phyloP scores from a whole-genome alignment of 2,329 filamentous ascomycete genomes.

The Xylariaceae sp. region DNA sequence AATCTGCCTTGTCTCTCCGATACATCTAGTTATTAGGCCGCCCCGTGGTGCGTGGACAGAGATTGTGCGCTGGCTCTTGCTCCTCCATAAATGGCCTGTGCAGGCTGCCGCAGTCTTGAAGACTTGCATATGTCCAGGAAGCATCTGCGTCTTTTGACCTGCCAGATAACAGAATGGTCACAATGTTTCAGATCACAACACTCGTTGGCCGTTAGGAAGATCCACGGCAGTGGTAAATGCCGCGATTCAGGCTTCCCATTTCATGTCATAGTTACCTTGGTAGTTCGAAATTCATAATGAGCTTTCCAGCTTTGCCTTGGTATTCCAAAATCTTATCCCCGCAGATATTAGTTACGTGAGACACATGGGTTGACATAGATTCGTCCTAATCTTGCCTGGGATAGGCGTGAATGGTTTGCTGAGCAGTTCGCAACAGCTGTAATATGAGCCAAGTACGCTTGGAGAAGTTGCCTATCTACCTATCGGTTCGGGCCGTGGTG shows the following conservation, averaged over 20 bases:
- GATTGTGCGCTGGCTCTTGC: neutral
- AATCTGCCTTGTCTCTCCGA: too few species aligned
- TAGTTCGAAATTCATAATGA: too few species aligned
- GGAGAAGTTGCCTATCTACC: neutral
- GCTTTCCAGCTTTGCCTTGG: too few species aligned
- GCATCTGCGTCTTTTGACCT: conserved; percentile 19
- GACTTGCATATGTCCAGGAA: conserved; percentile 29
- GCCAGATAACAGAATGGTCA: conserved; percentile 17
- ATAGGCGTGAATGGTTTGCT: too few species aligned
- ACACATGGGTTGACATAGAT: too few species aligned
- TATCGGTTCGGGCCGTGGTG: neutral
- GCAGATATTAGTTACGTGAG: too few species aligned
- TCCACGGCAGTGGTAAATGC: conserved; percentile 6
- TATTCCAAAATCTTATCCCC: too few species aligned
- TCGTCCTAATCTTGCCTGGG: too few species aligned
- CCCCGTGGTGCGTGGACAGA: too few species aligned
- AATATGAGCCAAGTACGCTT: too few species aligned
- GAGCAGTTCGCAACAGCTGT: too few species aligned
- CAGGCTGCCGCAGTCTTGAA: conserved; percentile 34
- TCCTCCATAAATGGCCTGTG: conserved; percentile 29
- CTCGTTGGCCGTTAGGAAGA: conserved; percentile 13
- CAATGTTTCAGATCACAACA: conserved; percentile 21
- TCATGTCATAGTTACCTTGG: neutral
- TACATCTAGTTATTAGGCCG: too few species aligned
- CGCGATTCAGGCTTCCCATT: conserved; percentile 2